Conservation (phyloP, 345 rosid genomes). For the Eucalyptus sideroxylon region DNA sequence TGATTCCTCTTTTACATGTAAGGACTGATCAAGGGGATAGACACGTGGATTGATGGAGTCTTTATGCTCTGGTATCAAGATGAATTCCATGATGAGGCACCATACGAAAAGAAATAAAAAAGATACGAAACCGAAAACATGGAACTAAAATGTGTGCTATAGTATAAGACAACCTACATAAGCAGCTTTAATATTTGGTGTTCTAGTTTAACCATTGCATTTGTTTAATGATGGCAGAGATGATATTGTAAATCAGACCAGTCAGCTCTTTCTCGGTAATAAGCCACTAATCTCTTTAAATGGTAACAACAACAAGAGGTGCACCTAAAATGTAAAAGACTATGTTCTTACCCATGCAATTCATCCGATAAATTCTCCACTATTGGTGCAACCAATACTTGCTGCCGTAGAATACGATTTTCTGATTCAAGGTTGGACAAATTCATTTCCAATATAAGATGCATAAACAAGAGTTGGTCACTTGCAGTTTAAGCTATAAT, state of each 20-base stretch:
- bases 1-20: neutral
- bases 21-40: neutral
- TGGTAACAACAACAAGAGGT: neutral
- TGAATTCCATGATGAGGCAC: neutral
- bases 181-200: neutral
- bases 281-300: neutral
- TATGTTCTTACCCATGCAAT: constrained; percentile 33
- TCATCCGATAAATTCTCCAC: constrained; percentile 55
- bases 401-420: constrained; percentile 95
- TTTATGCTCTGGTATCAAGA: neutral
- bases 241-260: neutral
- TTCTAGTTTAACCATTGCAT: neutral
- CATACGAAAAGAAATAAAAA: neutral
- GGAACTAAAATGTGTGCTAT: neutral
- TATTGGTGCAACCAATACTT: constrained; percentile 82
- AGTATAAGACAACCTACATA: neutral
- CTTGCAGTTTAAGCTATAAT: neutral
- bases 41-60: neutral
- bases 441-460: constrained; percentile 76
- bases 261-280: neutral
- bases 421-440: constrained; percentile 93
- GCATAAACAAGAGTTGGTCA: neutral
- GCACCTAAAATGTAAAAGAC: neutral
- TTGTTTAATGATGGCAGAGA: neutral
- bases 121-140: neutral